Evolutionary conservation across 108 stramenopile genomes (phyloP).

Genomic region (Conticribra guillardii): DNA sequence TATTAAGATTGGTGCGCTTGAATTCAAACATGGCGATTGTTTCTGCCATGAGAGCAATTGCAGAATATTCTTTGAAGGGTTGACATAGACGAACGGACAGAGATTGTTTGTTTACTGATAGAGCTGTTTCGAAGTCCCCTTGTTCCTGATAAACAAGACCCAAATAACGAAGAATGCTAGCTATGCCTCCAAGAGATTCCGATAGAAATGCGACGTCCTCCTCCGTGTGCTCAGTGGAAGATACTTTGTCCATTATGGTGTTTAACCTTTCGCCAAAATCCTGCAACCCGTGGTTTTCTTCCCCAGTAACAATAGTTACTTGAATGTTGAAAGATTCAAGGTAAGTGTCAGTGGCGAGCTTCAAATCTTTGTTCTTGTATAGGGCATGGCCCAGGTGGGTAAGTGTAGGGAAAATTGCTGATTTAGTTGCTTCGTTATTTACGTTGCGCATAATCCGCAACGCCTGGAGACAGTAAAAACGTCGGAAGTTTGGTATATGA

Average conservation of each 20-base stretch:
- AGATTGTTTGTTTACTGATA: slow-evolving; percentile 44
- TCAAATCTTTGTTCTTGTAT: slow-evolving; percentile 49
- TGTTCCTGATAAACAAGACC: slow-evolving; percentile 53
- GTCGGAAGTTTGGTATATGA: no score
- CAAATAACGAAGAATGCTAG: slow-evolving; percentile 53
- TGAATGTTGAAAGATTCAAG: slow-evolving; percentile 56
- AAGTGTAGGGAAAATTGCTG: slow-evolving; percentile 46
- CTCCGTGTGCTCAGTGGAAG: slow-evolving; percentile 8
- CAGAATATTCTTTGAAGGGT: slow-evolving; percentile 48
- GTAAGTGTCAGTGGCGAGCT: slow-evolving; percentile 46
- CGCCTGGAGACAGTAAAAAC: no score
- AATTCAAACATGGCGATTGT: slow-evolving; percentile 58
- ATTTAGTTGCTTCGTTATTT: slow-evolving; percentile 24
- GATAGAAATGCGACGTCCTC: slow-evolving; percentile 33
- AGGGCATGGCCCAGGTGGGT: slow-evolving; percentile 52
- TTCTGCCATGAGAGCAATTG: slow-evolving; percentile 54
- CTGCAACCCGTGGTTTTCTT: slow-evolving; percentile 28
- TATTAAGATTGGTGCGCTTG: slow-evolving; percentile 50
- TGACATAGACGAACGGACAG: slow-evolving; percentile 48
- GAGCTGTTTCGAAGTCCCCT: slow-evolving; percentile 47
- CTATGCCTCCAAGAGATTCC: slow-evolving; percentile 44
- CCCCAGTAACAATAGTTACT: slow-evolving; percentile 49
- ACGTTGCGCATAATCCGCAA: slow-evolving; percentile 42
- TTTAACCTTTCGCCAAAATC: slow-evolving; percentile 38
- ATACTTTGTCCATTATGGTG: slow-evolving; percentile 18